Evolutionary conservation across 768 basidiomycete genomes (phyloP).

Genomic region (Asterophora lycoperdoides): DNA sequence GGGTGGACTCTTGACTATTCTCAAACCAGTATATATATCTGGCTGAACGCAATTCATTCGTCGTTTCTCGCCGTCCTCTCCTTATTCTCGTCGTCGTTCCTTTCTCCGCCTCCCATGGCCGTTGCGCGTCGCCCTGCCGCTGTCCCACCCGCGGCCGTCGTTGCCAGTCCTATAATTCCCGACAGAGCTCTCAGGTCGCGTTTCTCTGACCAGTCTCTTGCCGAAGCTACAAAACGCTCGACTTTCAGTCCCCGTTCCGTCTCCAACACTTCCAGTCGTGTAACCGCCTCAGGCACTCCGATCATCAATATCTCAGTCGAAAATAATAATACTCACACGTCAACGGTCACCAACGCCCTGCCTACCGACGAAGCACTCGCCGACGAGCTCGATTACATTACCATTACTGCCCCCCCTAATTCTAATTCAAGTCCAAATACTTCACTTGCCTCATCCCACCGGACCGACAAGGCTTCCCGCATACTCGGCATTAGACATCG

Average conservation of each 20-base stretch:
- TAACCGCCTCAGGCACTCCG: conserved; percentile 37
- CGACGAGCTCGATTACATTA: conserved; percentile 75
- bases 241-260: conserved; percentile 9
- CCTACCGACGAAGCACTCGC: conserved; percentile 47
- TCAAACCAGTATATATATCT: too few relatives aligned
- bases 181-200: conserved; percentile 46
- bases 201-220: conserved; percentile 47
- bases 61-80: neutral
- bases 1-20: neutral
- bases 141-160: conserved; percentile 32
- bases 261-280: conserved; percentile 21
- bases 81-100: neutral
- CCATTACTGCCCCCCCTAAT: conserved; percentile 31
- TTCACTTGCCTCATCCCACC: conserved; percentile 33
- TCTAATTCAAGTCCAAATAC: conserved; percentile 27
- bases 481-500: conserved; percentile 73
- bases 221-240: conserved; percentile 28
- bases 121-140: conserved; percentile 18
- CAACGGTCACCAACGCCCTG: conserved; percentile 22
- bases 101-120: conserved; percentile 8
- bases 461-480: conserved; percentile 72
- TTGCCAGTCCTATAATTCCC: conserved; percentile 31
- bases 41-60: neutral
- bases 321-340: conserved; percentile 24
- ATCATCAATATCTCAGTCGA: conserved; percentile 50